Base-by-base conservation (phyloP, 1,284 basidiomycete genomes). In the Moniliophthora roreri region DNA sequence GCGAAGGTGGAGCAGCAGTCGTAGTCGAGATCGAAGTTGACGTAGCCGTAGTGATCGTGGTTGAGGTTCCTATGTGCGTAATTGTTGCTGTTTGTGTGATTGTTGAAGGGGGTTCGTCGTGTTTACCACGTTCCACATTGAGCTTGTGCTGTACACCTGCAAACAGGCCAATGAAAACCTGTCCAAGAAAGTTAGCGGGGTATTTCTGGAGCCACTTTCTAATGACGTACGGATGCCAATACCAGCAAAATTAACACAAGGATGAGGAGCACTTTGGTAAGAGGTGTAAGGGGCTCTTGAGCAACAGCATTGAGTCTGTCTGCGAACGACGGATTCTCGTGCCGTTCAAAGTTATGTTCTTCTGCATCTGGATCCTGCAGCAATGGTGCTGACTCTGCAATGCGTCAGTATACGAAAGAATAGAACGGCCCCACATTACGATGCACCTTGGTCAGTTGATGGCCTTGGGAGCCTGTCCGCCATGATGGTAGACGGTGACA, bases 161-260 rank as follows among this genome's bases (percentile, higher is more conserved):
- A 69, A 96, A 98, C 5, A 99, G 78, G 8, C 96, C 96, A 58
- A 95, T 86, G 70, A 97, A 96, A 20, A 93, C 65, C 77, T 79
- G 7, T 13, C 24, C 7, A n/a, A 28, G 2, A 6, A 32, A 28
- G 32, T 47, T 49, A 51, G 38, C 26, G 24, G 13, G 16, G 28
- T 11, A 24, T 4, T 26, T 50, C 28, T 38, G 32, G 15, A 44
- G 21, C 32, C 18, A 28, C n/a, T n/a, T 26, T 32, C 23, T 40
- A 45, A 34, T 13, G 8, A 67, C 73, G 56, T 55, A 78, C 82
- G 18, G 91, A 89, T 57, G 85, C 84, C 48, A 95, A 76, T 35
- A 98, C 77, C 7, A 98, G 79, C 51, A 98, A 78, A 28, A 91
- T 63, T 54, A 98, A 79, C 0, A 84, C 81, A 45, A 91, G 71